Evolutionary conservation across 2,329 filamentous ascomycete genomes (phyloP), one percentile per base, ranked within the genome.

Genomic region (Exophiala sp.): DNA sequence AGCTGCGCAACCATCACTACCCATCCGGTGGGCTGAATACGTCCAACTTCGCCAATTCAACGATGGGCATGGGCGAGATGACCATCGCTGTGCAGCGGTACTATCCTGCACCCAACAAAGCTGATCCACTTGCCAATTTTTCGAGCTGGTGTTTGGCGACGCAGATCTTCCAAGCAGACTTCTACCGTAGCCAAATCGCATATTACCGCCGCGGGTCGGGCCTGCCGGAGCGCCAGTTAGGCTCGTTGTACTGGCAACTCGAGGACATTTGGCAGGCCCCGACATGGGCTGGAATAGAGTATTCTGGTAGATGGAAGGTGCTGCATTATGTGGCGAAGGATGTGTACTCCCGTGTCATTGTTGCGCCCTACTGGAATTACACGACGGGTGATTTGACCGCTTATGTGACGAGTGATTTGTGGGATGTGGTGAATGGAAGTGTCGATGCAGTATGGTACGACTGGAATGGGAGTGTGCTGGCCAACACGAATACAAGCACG

Each of bases 211-310:
- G 78, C 4, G 83, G 83, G 0, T 81, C 78, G 36, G 83, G 81
- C 0, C 63, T 76, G 61, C 78, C 76, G 0, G 77, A 85, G 55
- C 72, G 81, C 0, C 81, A 85, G 60, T 72, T 85, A 2, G 83
- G 82, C 0, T 76, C 74, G 9, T 64, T 86, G 4, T 85, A 85
- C 65, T 86, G 83, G 83, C 83, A 86, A 62, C 71, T 86, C 1
- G 81, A 86, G 60, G 83, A 86, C 62, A 78, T 83, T 54, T 84
- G 81, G 81, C 80, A 83, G 59, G 82, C 81, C 1, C 82, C 83
- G 0, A 83, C 80, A 0, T 86, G 83, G 82, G 80, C 82, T 0
- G 78, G 80, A 0, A 79, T 85, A 33, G 83, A 86, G 64, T 84
- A 84, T 55, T 78, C 80, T 46, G 82, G 82, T 0, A 71, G 83